These are phyloP conservation scores for Tilletia caries DNA, from an alignment of 1,284 basidiomycete genomes.

Conservation along the genomic window DNA sequence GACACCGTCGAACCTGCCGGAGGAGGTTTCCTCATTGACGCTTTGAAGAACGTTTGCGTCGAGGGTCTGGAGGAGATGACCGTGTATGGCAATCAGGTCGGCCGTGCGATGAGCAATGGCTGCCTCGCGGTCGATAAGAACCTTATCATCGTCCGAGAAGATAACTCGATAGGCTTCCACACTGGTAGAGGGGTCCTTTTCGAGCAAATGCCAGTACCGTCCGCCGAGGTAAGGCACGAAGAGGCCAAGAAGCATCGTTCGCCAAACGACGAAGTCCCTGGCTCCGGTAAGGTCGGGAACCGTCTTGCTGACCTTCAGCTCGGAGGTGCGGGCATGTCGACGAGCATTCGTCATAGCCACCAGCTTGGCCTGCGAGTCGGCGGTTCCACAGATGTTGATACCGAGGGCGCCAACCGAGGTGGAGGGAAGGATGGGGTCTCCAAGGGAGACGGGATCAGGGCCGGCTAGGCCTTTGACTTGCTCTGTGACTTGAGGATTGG, in stretches of 20 bases:
- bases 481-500: neutral
- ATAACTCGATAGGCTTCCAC: neutral
- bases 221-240: neutral
- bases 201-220: neutral
- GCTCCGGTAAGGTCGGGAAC: neutral
- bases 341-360: neutral
- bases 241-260: neutral
- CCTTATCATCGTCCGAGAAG: neutral
- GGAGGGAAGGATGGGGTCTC: neutral
- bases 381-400: neutral
- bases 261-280: neutral
- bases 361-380: neutral
- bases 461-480: neutral
- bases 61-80: neutral
- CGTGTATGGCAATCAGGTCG: neutral
- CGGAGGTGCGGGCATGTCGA: neutral
- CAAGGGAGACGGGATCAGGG: neutral
- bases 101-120: neutral
- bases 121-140: neutral
- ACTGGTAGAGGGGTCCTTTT: neutral
- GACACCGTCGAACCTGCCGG: neutral
- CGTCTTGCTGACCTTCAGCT: neutral
- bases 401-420: no score
- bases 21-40: neutral
- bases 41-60: neutral